Percentiles rank a stretch among this genome's conserved stretches.
phyloP scores from a whole-genome alignment of 768 basidiomycete genomes.

The Serendipita sp. region DNA sequence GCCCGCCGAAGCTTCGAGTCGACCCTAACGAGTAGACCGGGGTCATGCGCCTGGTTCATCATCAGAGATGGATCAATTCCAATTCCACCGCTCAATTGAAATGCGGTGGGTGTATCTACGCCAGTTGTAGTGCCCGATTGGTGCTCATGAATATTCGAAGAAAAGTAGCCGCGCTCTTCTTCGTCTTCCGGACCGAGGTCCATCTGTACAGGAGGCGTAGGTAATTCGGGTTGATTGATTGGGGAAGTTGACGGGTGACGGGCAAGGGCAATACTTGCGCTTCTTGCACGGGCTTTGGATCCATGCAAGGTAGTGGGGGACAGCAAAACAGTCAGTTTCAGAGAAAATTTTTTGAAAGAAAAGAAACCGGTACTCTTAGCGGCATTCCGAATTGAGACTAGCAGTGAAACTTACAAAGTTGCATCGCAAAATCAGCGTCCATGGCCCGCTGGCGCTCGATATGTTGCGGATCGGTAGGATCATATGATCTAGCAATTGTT shows the following conservation, averaged over 20 bases:
- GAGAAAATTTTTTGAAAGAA: too few species aligned
- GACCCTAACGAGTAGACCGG: slow-evolving; percentile 28
- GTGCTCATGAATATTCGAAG: neutral
- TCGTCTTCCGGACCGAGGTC: neutral
- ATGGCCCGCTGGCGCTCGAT: slow-evolving; percentile 81
- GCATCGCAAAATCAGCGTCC: slow-evolving; percentile 76
- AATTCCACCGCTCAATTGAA: neutral
- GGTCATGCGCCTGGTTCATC: slow-evolving; percentile 32
- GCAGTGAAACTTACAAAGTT: slow-evolving; percentile 22
- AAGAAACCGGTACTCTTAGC: neutral
- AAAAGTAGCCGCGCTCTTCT: slow-evolving; percentile 2
- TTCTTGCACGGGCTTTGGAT: slow-evolving; percentile 16
- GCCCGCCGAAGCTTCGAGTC: neutral
- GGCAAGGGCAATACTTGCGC: slow-evolving; percentile 11
- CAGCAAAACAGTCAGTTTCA: neutral
- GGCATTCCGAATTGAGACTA: slow-evolving; percentile 18
- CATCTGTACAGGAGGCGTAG: neutral
- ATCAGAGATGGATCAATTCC: neutral
- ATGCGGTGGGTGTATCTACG: neutral
- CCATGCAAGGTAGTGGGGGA: slow-evolving; percentile 43
- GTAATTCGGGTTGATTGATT: neutral
- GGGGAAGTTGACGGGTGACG: neutral
- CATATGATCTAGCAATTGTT: slow-evolving; percentile 3
- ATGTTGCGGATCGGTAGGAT: slow-evolving; percentile 56
- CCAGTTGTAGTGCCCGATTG: neutral